Evolutionary conservation across 441 rosid species (phyloP), one percentile per base, ranked within the genome.

Genomic region (Pelargonium fulgidum): DNA sequence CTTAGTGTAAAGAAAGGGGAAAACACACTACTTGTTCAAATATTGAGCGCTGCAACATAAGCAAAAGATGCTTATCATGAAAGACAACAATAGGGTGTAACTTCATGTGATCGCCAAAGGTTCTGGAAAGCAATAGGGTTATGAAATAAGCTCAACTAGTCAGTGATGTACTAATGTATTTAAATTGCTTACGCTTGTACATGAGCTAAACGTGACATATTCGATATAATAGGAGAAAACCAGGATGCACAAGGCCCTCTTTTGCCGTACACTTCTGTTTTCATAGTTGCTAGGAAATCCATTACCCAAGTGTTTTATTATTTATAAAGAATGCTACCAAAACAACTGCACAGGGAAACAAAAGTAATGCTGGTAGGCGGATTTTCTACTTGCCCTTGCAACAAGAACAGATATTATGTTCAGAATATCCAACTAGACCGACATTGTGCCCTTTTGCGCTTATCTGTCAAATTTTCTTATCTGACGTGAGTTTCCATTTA

Each of bases 221-320:
- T 36, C 41, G 41, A 63, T 66, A 26, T 47, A 47, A 65, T n/a
- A 16, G 67, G 36, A 72, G 61, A n/a, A 64, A 68, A 54, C 56
- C 65, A 56, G 14, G 58, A 42, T 10, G 42, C 63, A 26, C 16
- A 11, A 48, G 54, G 54, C 36, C 7, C 44, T 22, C 26, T 41
- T 54, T n/a, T 22, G 22, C 66, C 47, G 54, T 41, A 42, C 24
- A 22, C 10, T 36, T 50, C 70, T 8, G n/a, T 7, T 14, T 13
- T 54, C 33, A 1, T 41, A 54, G 20, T 14, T 13, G 56, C 22
- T 71, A 33, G 4, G 13, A 19, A 36, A 16, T 14, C 58, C 26
- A 4, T 13, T 33, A 54, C 6, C 12, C 3, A 10, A 20, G 54
- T 48, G 54, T n/a, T 54, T 39, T 50, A 4, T 8, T 50, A 19